Conservation (phyloP, 257 asterid genomes). For the Plectranthus barbatus region DNA sequence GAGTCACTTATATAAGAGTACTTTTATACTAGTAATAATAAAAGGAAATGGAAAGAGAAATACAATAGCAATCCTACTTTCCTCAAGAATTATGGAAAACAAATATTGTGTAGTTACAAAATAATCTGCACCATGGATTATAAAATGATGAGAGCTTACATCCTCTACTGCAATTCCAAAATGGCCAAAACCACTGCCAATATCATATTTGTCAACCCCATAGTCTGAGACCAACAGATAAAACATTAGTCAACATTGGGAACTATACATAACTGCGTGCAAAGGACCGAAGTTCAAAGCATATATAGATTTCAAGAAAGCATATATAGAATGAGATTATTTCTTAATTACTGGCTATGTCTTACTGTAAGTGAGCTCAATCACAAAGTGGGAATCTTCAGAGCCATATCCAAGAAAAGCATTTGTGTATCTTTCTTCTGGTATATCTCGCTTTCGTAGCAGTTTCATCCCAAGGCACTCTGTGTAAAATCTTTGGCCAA, state of each 20-base stretch:
- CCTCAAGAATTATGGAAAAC: background rate
- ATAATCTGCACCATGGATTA: background rate
- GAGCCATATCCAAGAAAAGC: conserved; percentile 99
- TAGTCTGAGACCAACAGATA: conserved; percentile 52
- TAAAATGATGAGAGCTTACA: conserved; percentile 46
- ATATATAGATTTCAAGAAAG: too few species aligned
- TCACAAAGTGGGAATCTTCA: conserved; percentile 94
- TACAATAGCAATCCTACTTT: background rate
- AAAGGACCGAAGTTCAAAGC: background rate
- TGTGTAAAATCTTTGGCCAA: conserved; percentile 76
- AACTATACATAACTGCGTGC: background rate
- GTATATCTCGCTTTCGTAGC: conserved; percentile 84
- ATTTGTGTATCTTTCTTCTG: conserved; percentile 91
- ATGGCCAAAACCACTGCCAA: conserved; percentile 91
- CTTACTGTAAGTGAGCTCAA: conserved; percentile 97
- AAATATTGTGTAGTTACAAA: background rate
- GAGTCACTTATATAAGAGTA: background rate
- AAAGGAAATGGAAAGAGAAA: background rate
- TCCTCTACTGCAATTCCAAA: conserved; percentile 96
- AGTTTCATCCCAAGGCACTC: conserved; percentile 98
- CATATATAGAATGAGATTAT: background rate
- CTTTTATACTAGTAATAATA: background rate
- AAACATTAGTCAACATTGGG: conserved; percentile 11
- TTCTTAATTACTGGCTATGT: conserved; percentile 1
- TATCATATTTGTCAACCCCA: conserved; percentile 89